phyloP scores from a whole-genome alignment of 2,329 filamentous ascomycete species.

The Cercospora canescens region DNA sequence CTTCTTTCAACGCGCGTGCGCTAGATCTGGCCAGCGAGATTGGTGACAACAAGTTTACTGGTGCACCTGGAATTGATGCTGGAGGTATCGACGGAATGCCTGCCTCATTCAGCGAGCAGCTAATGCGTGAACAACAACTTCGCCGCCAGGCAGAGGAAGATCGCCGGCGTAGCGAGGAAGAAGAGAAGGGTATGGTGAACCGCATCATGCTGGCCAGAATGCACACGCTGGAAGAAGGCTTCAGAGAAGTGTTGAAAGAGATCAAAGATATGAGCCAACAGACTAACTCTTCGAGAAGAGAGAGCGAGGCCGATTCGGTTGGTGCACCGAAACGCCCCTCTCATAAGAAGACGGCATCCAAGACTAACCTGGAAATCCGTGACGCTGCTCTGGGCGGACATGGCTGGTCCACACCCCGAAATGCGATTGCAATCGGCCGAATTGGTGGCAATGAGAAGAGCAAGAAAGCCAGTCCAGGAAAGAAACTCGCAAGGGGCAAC shows the following conservation, averaged over 20 bases:
- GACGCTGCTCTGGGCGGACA: slow-evolving; percentile 6
- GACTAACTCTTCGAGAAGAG: slow-evolving; percentile 29
- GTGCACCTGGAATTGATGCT: slow-evolving; percentile 52
- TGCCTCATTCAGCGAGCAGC: slow-evolving; percentile 43
- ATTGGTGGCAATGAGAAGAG: slow-evolving; percentile 27
- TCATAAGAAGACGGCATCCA: slow-evolving; percentile 9
- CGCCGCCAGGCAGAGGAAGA: slow-evolving; percentile 46
- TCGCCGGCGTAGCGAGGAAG: slow-evolving; percentile 39
- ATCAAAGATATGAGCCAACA: slow-evolving; percentile 35
- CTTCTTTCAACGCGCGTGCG: slow-evolving; percentile 63
- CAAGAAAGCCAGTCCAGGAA: slow-evolving; percentile 30
- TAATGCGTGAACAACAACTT: slow-evolving; percentile 57
- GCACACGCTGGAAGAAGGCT: slow-evolving; percentile 90
- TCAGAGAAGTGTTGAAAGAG: slow-evolving; percentile 63
- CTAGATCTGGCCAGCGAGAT: slow-evolving; percentile 74
- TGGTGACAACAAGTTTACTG: slow-evolving; percentile 60
- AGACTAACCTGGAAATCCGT: slow-evolving; percentile 22
- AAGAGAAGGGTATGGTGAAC: slow-evolving; percentile 71
- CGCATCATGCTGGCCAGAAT: slow-evolving; percentile 83
- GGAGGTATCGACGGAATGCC: slow-evolving; percentile 37
- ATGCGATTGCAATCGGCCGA: slow-evolving; percentile 25
- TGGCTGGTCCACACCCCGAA: slow-evolving; percentile 26
- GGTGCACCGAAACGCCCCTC: neutral
- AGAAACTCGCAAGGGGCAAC: slow-evolving; percentile 20
- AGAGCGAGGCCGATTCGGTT: slow-evolving; percentile 31